Evolutionary conservation across 2,329 filamentous ascomycete genomes (phyloP).

Genomic region (Pezicula neosporulosa): DNA sequence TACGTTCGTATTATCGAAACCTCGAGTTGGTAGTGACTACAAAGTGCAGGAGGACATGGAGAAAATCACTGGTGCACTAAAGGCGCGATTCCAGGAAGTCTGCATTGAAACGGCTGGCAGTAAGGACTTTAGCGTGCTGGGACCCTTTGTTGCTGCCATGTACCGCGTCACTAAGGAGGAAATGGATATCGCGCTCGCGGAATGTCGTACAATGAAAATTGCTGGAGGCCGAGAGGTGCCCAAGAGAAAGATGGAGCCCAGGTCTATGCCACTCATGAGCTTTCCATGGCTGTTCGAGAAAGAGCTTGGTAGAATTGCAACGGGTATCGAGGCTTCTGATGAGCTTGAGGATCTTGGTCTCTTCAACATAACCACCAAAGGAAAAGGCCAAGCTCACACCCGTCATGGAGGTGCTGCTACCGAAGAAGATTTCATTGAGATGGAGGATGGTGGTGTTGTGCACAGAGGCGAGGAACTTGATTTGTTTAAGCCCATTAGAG

Average conservation of each 20-base stretch:
- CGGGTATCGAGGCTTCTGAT: conserved; percentile 23
- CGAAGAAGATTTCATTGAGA: conserved; percentile 23
- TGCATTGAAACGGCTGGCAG: conserved; percentile 65
- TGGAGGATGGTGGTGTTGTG: conserved; percentile 23
- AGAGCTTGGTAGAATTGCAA: conserved; percentile 68
- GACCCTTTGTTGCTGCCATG: conserved; percentile 79
- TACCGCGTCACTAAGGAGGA: conserved; percentile 79
- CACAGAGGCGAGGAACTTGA: conserved; percentile 30
- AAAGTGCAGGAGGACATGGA: conserved; percentile 84
- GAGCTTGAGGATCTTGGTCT: conserved; percentile 19
- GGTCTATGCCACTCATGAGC: conserved; percentile 75
- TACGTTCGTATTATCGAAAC: conserved; percentile 75
- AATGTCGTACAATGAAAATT: conserved; percentile 36
- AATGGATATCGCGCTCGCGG: conserved; percentile 54
- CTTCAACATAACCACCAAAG: conserved; percentile 9
- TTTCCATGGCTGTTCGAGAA: conserved; percentile 89
- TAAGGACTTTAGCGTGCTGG: conserved; percentile 54
- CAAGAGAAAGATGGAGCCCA: conserved; percentile 33
- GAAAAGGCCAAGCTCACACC: conserved; percentile 3
- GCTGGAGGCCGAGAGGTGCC: conserved; percentile 29
- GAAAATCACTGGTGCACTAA: conserved; percentile 61
- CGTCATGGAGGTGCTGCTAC: conserved; percentile 3
- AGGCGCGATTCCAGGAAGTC: conserved; percentile 62
- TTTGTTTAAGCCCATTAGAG: conserved; percentile 22
- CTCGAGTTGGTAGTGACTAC: conserved; percentile 71